phyloP scores from a whole-genome alignment of 257 asterid genomes.

The Solanum bukasovii region DNA sequence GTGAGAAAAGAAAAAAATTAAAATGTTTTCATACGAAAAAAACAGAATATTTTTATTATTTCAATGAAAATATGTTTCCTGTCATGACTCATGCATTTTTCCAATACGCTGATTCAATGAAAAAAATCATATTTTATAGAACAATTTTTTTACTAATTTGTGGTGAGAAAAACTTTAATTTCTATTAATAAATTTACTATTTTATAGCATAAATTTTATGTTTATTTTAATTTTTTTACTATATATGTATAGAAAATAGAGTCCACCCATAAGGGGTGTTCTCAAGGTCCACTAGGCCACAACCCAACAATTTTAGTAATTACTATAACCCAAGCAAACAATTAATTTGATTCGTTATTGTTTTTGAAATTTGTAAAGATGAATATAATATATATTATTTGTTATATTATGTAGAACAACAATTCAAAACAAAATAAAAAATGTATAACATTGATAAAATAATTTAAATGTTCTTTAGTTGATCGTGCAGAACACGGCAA shows the following conservation, averaged over 20 bases:
- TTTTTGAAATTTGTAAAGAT: not conserved
- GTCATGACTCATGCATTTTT: not conserved
- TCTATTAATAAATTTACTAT: too few species aligned
- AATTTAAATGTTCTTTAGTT: not conserved
- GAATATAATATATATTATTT: not conserved
- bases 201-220: too few species aligned
- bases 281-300: not conserved
- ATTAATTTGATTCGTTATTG: not conserved
- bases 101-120: not conserved
- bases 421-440: not conserved
- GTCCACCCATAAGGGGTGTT: not conserved
- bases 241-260: not conserved
- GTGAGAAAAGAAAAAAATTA: not conserved
- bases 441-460: not conserved
- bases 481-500: not conserved
- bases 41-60: fast-evolving
- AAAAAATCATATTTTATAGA: not conserved
- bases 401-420: not conserved
- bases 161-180: not conserved
- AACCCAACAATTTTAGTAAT: not conserved
- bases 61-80: too few species aligned
- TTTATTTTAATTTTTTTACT: too few species aligned
- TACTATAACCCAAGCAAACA: not conserved
- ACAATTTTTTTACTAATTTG: not conserved
- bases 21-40: not conserved